Conservation (phyloP, 2,329 filamentous ascomycete genomes). For the Podosphaera fusca region DNA sequence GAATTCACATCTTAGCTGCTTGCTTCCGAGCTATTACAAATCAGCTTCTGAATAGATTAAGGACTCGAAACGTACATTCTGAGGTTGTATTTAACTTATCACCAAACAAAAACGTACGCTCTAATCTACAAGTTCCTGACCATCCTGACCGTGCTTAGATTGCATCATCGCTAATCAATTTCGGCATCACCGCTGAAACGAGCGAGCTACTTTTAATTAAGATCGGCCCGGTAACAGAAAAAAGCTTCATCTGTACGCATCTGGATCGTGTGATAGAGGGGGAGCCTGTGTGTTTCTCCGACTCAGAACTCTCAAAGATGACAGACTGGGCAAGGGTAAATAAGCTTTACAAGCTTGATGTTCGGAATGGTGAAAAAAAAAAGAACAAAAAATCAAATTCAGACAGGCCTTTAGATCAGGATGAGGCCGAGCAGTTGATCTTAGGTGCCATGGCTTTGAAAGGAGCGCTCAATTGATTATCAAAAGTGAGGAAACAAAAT, state of each 20-base stretch:
- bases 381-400: constrained; percentile 5
- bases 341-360: not conserved
- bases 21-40: constrained; percentile 27
- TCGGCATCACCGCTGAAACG: not conserved
- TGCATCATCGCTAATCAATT: not conserved
- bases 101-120: constrained; percentile 28
- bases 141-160: not conserved
- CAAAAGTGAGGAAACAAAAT: not conserved
- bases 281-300: not conserved
- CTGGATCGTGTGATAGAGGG: not conserved
- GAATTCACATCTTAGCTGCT: constrained; percentile 24
- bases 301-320: not conserved
- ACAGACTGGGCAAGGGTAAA: not conserved
- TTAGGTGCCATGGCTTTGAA: constrained; percentile 60
- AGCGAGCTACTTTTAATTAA: not conserved
- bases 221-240: not conserved
- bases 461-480: constrained; percentile 20
- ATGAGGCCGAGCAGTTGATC: constrained; percentile 43
- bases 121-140: not conserved
- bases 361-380: not conserved
- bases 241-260: not conserved
- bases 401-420: constrained; percentile 19
- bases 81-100: constrained; percentile 32
- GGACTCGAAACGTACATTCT: constrained; percentile 29
- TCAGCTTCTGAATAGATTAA: constrained; percentile 19